Evolutionary conservation across 768 basidiomycete genomes (phyloP).

Genomic region (Boletus tylopilopsis): DNA sequence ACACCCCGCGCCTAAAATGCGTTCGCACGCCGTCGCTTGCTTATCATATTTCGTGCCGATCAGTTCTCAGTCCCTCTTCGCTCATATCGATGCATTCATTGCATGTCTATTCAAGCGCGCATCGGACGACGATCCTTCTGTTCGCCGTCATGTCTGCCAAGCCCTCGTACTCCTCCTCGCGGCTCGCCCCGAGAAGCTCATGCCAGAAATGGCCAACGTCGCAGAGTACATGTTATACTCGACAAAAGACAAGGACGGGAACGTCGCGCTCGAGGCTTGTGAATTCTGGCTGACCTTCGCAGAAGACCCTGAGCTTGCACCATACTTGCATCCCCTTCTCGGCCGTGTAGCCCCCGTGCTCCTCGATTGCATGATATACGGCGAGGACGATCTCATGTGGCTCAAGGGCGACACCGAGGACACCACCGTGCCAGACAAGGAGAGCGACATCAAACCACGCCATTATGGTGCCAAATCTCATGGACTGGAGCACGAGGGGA

Average conservation of each 20-base stretch:
- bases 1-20: constrained; percentile 84
- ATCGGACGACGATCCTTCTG: constrained; percentile 88
- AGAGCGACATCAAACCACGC: constrained; percentile 93
- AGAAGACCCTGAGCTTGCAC: constrained; percentile 85
- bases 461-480: constrained; percentile 87
- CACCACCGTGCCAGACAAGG: constrained; percentile 87
- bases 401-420: constrained; percentile 90
- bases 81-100: constrained; percentile 92
- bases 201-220: constrained; percentile 93
- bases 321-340: constrained; percentile 81
- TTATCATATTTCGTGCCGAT: constrained; percentile 91
- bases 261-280: constrained; percentile 95
- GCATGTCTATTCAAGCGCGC: constrained; percentile 92
- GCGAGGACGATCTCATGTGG: constrained; percentile 94
- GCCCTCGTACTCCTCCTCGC: constrained; percentile 91
- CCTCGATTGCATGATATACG: constrained; percentile 97
- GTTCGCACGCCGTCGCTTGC: constrained; percentile 89
- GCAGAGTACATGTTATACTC: constrained; percentile 99
- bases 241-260: constrained; percentile 96
- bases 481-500: constrained; percentile 69
- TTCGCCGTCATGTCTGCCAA: constrained; percentile 94
- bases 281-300: constrained; percentile 99
- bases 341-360: constrained; percentile 91
- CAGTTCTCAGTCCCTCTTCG: constrained; percentile 79
- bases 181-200: constrained; percentile 90